Conservation (phyloP, 2,329 filamentous ascomycete genomes). For the Pseudofabraea citricarpa region DNA sequence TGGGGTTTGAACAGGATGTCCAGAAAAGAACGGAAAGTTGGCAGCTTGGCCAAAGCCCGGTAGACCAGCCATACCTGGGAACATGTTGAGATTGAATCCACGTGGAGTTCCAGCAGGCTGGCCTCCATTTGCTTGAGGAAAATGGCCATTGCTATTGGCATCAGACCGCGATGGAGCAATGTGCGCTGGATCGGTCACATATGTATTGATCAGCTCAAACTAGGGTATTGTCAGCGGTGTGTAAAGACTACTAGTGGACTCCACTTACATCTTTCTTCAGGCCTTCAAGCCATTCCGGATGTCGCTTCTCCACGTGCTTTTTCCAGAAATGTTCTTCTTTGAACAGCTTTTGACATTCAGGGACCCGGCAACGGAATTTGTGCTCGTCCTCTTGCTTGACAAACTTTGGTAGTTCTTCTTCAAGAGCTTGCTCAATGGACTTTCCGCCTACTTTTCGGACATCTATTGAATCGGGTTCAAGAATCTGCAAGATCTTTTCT, state of each 20-base stretch:
- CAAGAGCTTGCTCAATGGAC: constrained; percentile 75
- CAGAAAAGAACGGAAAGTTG: constrained; percentile 52
- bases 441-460: constrained; percentile 88
- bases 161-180: constrained; percentile 92
- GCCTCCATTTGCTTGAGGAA: constrained; percentile 75
- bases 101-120: constrained; percentile 79
- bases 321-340: constrained; percentile 97
- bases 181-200: constrained; percentile 89
- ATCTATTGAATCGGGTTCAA: constrained; percentile 85
- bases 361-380: constrained; percentile 94
- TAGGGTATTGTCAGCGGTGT: constrained; percentile 38
- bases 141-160: constrained; percentile 92
- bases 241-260: too few species aligned
- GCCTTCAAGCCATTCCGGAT: constrained; percentile 78
- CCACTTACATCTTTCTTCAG: constrained; percentile 75
- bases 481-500: constrained; percentile 88
- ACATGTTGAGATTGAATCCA: constrained; percentile 81
- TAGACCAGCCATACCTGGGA: constrained; percentile 53
- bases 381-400: constrained; percentile 98
- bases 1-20: constrained; percentile 35
- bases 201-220: constrained; percentile 88
- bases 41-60: constrained; percentile 50
- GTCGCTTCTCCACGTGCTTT: constrained; percentile 96
- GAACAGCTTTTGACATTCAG: constrained; percentile 94
- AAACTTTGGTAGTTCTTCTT: constrained; percentile 79